phyloP scores from a whole-genome alignment of 2,329 filamentous ascomycete genomes.

The Metarhizium humberi region DNA sequence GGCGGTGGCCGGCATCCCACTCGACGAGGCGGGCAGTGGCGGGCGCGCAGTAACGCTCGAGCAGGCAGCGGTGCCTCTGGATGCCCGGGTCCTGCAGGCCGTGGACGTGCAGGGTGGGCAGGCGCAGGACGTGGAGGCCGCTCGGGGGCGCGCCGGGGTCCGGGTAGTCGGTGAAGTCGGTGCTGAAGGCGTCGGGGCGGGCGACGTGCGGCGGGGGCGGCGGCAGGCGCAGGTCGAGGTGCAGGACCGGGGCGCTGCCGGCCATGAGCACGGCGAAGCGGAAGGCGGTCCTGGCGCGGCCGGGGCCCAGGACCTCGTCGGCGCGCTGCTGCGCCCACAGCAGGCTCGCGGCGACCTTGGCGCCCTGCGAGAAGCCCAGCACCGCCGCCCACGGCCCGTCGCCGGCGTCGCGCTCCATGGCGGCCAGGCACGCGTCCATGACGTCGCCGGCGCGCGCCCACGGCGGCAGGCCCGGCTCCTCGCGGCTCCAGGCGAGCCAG shows the following conservation, averaged over 20 bases:
- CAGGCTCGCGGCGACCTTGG: slow-evolving; percentile 50
- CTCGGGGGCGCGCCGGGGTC: slow-evolving; percentile 40
- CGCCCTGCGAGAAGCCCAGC: slow-evolving; percentile 59
- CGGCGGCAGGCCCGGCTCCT: slow-evolving; percentile 41
- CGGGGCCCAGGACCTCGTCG: neutral
- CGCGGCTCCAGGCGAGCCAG: slow-evolving; percentile 47
- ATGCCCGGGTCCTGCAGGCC: slow-evolving; percentile 54
- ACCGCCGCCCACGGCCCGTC: slow-evolving; percentile 50
- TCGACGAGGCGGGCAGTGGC: slow-evolving; percentile 50
- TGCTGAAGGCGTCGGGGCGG: slow-evolving; percentile 13
- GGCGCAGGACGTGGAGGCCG: slow-evolving; percentile 20
- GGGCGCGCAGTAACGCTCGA: slow-evolving; percentile 49
- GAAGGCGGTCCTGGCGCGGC: slow-evolving; percentile 12
- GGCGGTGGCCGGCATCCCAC: slow-evolving; percentile 64
- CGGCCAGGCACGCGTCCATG: slow-evolving; percentile 26
- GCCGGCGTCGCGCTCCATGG: slow-evolving; percentile 45
- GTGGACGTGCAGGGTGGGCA: slow-evolving; percentile 28
- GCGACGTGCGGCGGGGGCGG: slow-evolving; percentile 37
- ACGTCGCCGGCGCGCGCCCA: slow-evolving; percentile 33
- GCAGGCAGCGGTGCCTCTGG: slow-evolving; percentile 36
- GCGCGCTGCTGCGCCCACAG: slow-evolving; percentile 48
- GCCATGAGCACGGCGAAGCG: slow-evolving; percentile 27
- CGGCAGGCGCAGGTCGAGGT: slow-evolving; percentile 30
- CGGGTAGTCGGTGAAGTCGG: slow-evolving; percentile 27
- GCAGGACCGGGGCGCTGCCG: slow-evolving; percentile 21